Evolutionary conservation across 148 eudicot genomes (phyloP).

Genomic region (Heliamphora exappendiculata): DNA sequence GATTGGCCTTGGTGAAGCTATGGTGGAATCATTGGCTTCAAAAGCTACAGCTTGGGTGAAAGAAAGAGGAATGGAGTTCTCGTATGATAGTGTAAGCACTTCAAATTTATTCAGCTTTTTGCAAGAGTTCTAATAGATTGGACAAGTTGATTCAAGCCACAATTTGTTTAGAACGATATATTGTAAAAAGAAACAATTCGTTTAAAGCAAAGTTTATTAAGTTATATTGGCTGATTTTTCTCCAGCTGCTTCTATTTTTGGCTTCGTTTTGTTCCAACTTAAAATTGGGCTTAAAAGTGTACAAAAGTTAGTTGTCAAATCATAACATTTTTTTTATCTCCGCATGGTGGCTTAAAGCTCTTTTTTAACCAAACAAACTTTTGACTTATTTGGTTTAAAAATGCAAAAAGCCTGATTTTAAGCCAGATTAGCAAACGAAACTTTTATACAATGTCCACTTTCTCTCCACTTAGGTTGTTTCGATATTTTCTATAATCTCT

Average conservation of each 20-base stretch:
- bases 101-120: neutral
- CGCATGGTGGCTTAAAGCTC: no score
- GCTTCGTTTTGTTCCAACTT: no score
- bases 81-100: conserved; percentile 66
- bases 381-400: no score
- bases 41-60: conserved; percentile 61
- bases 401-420: no score
- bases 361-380: no score
- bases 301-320: no score
- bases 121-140: neutral
- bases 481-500: neutral
- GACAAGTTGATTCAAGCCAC: neutral
- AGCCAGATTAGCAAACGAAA: no score
- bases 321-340: no score
- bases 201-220: neutral
- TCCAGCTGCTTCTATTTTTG: neutral
- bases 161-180: neutral
- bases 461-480: neutral
- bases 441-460: neutral
- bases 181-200: no score
- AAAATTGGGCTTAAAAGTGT: no score
- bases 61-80: conserved; percentile 50
- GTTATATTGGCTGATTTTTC: neutral
- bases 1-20: conserved; percentile 33
- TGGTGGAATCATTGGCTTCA: conserved; percentile 58